These are phyloP conservation scores for Cyphellophora attinorum DNA, from an alignment of 2,329 filamentous ascomycete genomes.

Conservation along the genomic window DNA sequence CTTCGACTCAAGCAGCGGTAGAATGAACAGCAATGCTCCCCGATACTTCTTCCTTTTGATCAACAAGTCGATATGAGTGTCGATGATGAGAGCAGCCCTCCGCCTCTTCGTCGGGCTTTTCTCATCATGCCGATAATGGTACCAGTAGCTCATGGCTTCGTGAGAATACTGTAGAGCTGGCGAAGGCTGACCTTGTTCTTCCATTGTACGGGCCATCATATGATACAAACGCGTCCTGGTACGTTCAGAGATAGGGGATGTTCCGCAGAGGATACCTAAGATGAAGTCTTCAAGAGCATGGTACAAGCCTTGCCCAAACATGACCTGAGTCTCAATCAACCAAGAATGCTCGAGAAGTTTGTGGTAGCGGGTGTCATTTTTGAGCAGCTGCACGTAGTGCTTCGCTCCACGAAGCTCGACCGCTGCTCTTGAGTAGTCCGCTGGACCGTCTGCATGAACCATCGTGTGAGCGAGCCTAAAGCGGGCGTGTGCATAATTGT, in stretches of 20 bases:
- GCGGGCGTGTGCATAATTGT: too few species aligned
- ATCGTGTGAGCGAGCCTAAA: too few species aligned
- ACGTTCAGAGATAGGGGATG: neutral
- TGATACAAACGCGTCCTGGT: slow-evolving; percentile 5
- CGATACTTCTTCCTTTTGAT: slow-evolving; percentile 5
- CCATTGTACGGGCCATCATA: slow-evolving; percentile 4
- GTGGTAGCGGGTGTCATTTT: too few species aligned
- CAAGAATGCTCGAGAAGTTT: too few species aligned
- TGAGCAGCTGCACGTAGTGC: too few species aligned
- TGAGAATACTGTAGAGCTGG: slow-evolving; percentile 8
- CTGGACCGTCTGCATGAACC: too few species aligned
- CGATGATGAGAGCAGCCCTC: slow-evolving; percentile 5
- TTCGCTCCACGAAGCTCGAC: too few species aligned
- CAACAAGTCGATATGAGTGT: slow-evolving; percentile 6
- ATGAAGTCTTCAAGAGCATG: slow-evolving; percentile 2
- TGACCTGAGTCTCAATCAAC: slow-evolving; percentile 3
- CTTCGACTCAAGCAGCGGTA: neutral
- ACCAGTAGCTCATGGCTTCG: slow-evolving; percentile 7
- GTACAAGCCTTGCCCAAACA: slow-evolving; percentile 2
- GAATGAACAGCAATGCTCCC: slow-evolving; percentile 7
- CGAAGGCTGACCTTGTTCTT: neutral
- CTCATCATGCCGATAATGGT: neutral
- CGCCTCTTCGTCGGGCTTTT: slow-evolving; percentile 1
- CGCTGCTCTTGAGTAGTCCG: too few species aligned
- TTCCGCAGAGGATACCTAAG: neutral